These are phyloP conservation scores for Dendrothele bispora DNA, from an alignment of 768 basidiomycete genomes.

Conservation along the genomic window DNA sequence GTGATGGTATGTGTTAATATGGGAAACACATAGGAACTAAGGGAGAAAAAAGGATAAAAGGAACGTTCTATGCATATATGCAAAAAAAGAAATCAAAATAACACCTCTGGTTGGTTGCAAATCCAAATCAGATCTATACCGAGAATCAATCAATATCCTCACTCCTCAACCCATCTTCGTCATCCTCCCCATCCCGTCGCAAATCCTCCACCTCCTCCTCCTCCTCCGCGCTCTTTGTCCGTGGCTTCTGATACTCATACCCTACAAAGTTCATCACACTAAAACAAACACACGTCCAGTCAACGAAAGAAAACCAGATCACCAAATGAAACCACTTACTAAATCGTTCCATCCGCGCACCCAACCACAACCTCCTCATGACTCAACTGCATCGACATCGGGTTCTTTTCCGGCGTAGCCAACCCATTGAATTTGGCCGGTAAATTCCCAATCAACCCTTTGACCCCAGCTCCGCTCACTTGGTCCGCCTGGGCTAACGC, in stretches of 20 bases:
- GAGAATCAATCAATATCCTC: too few species aligned
- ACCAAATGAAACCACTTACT: conserved; percentile 47
- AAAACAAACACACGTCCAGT: conserved; percentile 5
- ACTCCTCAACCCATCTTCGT: too few species aligned
- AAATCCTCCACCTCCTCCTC: conserved; percentile 42
- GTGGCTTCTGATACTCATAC: conserved; percentile 51
- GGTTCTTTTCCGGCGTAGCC: conserved; percentile 88
- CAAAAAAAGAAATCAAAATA: too few species aligned
- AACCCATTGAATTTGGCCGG: conserved; percentile 76
- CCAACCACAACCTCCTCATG: conserved; percentile 91
- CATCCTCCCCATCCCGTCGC: too few species aligned
- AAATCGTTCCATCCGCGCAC: conserved; percentile 89
- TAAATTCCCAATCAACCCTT: conserved; percentile 60
- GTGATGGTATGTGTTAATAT: too few species aligned
- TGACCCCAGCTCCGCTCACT: conserved; percentile 38
- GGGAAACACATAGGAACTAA: too few species aligned
- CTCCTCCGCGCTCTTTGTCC: conserved; percentile 58
- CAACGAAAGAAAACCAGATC: conserved; percentile 7
- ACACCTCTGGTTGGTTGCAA: too few species aligned
- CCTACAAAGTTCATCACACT: conserved; percentile 67
- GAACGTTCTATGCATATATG: too few species aligned
- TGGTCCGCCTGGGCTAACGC: conserved; percentile 50
- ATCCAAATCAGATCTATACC: too few species aligned
- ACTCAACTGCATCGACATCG: conserved; percentile 91
- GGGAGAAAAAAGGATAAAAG: too few species aligned